A percentile compares a stretch with the other conserved stretches of the same genome.
Conservation (phyloP, 345 rosid genomes). For the Pistacia atlantica region DNA sequence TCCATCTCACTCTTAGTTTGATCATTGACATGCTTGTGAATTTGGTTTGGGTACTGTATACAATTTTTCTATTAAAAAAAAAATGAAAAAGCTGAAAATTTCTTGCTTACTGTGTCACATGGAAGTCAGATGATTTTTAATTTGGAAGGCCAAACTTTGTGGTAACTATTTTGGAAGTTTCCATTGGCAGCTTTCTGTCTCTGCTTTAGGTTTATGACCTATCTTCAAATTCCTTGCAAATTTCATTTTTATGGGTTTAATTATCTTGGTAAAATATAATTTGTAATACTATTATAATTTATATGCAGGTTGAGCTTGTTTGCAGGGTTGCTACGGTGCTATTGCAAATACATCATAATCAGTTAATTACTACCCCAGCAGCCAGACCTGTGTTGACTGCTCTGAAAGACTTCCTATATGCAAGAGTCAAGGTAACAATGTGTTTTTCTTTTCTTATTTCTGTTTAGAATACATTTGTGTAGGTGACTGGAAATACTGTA, state of each 20-base stretch:
- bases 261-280: neutral
- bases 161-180: neutral
- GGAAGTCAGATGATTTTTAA: neutral
- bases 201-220: neutral
- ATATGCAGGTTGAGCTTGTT: slow-evolving; percentile 78
- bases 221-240: neutral
- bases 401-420: slow-evolving; percentile 68
- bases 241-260: neutral
- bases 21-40: neutral
- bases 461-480: neutral
- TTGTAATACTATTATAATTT: neutral
- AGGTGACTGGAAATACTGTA: neutral
- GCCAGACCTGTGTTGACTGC: slow-evolving; percentile 72
- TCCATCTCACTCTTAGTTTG: neutral
- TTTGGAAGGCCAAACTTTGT: slow-evolving; percentile 2
- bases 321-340: slow-evolving; percentile 72
- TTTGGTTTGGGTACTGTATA: neutral
- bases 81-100: neutral
- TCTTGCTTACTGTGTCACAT: neutral
- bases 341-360: slow-evolving; percentile 79
- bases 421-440: slow-evolving; percentile 70
- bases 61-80: neutral
- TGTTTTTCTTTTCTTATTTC: slow-evolving; percentile 5
- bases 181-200: neutral
- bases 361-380: slow-evolving; percentile 75